A percentile compares a stretch with the other conserved stretches of the same genome.
These are phyloP conservation scores for Thermochaetoides thermophila DNA, from an alignment of 495 filamentous ascomycete species.

Conservation along the genomic window DNA sequence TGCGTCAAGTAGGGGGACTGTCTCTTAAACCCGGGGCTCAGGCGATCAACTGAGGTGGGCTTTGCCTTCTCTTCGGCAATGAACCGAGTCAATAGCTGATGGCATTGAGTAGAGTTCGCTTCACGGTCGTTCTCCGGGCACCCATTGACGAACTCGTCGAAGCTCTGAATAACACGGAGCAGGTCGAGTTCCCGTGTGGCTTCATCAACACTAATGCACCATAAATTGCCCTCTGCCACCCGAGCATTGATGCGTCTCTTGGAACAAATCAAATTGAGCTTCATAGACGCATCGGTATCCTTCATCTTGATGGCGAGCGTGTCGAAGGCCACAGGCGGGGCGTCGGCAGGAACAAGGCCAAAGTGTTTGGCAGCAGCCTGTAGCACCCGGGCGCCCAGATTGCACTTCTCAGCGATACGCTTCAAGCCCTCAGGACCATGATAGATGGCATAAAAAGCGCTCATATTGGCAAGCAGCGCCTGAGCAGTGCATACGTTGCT, in stretches of 20 bases:
- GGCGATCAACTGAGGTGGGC: slow-evolving; percentile 24
- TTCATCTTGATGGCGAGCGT: slow-evolving; percentile 52
- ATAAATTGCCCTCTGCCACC: slow-evolving; percentile 7
- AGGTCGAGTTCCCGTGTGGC: slow-evolving; percentile 20
- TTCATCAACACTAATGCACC: slow-evolving; percentile 31
- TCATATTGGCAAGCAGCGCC: slow-evolving; percentile 92
- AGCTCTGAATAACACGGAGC: slow-evolving; percentile 14
- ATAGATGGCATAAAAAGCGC: slow-evolving; percentile 93
- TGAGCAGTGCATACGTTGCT: slow-evolving; percentile 98
- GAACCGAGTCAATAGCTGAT: slow-evolving; percentile 16
- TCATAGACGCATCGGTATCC: slow-evolving; percentile 2
- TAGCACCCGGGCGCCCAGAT: slow-evolving; percentile 54
- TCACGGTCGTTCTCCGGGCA: too few species aligned
- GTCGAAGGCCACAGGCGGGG: slow-evolving; percentile 29
- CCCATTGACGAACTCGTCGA: slow-evolving; percentile 7
- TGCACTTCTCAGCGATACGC: slow-evolving; percentile 66
- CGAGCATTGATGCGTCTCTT: slow-evolving; percentile 22
- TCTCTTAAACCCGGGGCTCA: slow-evolving; percentile 51
- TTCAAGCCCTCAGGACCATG: slow-evolving; percentile 80
- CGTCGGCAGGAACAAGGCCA: slow-evolving; percentile 24
- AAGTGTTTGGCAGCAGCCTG: slow-evolving; percentile 50
- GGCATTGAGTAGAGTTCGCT: neutral
- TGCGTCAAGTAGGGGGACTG: slow-evolving; percentile 71
- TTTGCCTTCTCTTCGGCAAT: slow-evolving; percentile 18
- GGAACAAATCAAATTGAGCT: too few species aligned